phyloP scores from a whole-genome alignment of 306 rosid genomes.

The Senna siamea region DNA sequence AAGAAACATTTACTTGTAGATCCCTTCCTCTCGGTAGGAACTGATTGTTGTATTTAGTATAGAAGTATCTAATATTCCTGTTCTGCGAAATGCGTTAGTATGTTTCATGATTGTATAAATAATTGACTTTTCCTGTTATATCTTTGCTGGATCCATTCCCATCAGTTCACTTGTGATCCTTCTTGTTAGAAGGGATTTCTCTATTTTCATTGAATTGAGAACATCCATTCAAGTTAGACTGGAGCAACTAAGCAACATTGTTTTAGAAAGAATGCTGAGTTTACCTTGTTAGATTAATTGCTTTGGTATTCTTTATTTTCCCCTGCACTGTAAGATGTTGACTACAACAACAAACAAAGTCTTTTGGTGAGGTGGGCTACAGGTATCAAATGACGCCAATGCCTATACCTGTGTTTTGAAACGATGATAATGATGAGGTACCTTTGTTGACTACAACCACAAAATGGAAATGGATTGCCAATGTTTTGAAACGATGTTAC shows the following conservation, averaged over 20 bases:
- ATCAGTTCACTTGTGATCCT: not conserved
- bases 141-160: not conserved
- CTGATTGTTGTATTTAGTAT: conserved; percentile 46
- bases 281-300: not conserved
- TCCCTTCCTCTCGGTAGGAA: conserved; percentile 95
- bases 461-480: not conserved
- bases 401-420: no score
- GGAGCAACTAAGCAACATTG: not conserved
- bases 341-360: no score
- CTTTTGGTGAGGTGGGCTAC: no score
- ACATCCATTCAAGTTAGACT: not conserved
- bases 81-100: conserved; percentile 4
- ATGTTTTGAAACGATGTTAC: not conserved
- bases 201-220: not conserved
- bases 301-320: not conserved
- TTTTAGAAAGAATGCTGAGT: no score
- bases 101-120: not conserved
- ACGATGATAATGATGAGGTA: no score
- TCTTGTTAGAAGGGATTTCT: conserved; percentile 8
- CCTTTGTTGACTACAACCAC: no score
- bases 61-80: conserved; percentile 5
- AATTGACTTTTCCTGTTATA: conserved; percentile 21
- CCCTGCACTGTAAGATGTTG: no score
- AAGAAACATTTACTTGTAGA: conserved; percentile 75
- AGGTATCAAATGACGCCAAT: no score